A percentile compares a stretch with the other conserved stretches of the same genome.
Evolutionary conservation across 257 asterid species (phyloP).

Genomic region (Jacaranda mimosifolia): DNA sequence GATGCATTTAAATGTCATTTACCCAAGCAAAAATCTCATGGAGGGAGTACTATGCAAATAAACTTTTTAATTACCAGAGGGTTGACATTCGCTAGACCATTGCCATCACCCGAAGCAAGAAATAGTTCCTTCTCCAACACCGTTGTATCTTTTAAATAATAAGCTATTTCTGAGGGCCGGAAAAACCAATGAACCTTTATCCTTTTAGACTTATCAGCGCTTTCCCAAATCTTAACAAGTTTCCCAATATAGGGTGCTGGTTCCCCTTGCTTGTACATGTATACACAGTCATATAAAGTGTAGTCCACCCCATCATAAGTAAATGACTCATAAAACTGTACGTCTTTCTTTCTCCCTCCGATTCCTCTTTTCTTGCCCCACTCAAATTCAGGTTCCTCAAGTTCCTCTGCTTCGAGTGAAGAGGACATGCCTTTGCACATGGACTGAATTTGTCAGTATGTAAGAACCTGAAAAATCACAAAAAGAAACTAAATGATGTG

Average conservation of each 20-base stretch:
- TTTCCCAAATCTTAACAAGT: constrained; percentile 78
- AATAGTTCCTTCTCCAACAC: constrained; percentile 69
- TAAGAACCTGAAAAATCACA: constrained; percentile 30
- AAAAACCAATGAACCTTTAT: constrained; percentile 91
- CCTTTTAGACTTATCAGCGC: constrained; percentile 48
- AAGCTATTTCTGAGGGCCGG: constrained; percentile 68
- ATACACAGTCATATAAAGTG: constrained; percentile 66
- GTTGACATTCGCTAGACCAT: constrained; percentile 66
- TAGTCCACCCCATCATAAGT: constrained; percentile 75
- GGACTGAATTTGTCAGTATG: not conserved
- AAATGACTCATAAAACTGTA: constrained; percentile 75
- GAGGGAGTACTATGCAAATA: not conserved
- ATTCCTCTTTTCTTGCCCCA: constrained; percentile 70
- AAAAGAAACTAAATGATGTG: not conserved
- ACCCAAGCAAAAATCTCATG: not conserved
- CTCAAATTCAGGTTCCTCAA: constrained; percentile 53
- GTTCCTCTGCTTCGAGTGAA: constrained; percentile 35
- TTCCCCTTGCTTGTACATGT: constrained; percentile 59
- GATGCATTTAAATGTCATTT: not conserved
- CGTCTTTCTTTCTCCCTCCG: constrained; percentile 58
- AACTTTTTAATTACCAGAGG: constrained; percentile 61
- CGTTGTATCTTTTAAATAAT: constrained; percentile 48
- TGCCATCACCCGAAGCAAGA: constrained; percentile 85
- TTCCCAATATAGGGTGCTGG: constrained; percentile 73
- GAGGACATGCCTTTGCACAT: constrained; percentile 39